Evolutionary conservation across 805 yeast species (phyloP).

Genomic region (Candida xyloterini): DNA sequence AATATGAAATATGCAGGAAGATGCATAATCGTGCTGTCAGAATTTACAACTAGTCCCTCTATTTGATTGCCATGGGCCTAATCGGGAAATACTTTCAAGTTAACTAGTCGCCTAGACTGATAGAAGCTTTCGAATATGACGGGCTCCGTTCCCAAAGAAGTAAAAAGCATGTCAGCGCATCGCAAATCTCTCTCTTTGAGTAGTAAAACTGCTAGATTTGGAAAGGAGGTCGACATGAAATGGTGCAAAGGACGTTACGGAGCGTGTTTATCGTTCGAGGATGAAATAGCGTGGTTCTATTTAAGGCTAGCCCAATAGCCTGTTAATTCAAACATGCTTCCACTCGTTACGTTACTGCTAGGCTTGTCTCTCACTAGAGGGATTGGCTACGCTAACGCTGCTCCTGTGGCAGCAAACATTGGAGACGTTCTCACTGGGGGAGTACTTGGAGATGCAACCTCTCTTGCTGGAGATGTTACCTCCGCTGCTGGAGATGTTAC

Average conservation of each 20-base stretch:
- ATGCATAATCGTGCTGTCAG: no score
- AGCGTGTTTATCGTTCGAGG: neutral
- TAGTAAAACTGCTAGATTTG: neutral
- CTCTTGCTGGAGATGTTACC: conserved; percentile 30
- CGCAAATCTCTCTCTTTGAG: neutral
- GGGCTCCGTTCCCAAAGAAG: neutral
- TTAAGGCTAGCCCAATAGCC: neutral
- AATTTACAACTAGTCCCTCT: no score
- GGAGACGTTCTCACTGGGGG: conserved; percentile 26
- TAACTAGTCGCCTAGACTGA: neutral
- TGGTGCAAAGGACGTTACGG: neutral
- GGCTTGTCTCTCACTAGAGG: neutral
- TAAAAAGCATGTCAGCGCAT: neutral
- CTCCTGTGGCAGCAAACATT: conserved; percentile 36
- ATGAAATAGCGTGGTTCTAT: neutral
- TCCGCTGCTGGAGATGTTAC: conserved; percentile 36
- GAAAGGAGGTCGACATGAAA: neutral
- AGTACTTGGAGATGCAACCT: conserved; percentile 26
- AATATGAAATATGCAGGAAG: no score
- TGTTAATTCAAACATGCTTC: neutral
- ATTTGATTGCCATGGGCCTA: neutral
- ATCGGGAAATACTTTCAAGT: neutral
- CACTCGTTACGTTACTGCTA: neutral
- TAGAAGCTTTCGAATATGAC: neutral
- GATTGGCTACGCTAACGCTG: conserved; percentile 1